Base-by-base conservation (phyloP, 2,329 filamentous ascomycete genomes). In the Alternaria viburni region DNA sequence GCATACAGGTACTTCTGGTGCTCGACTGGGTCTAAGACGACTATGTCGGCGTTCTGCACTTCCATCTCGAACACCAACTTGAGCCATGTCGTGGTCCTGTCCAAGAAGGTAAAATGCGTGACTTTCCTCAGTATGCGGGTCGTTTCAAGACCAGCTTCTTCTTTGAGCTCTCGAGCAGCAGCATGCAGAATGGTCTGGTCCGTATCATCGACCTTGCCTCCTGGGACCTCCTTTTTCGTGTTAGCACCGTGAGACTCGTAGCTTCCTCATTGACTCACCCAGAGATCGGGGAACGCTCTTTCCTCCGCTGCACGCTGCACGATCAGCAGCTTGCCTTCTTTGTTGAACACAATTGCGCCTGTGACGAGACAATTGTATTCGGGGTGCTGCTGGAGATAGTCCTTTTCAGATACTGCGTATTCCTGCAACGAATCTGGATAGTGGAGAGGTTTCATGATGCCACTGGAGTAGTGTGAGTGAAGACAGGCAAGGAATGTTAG, bases 111-210 rank as follows among this genome's bases (percentile, higher is more conserved):
- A 47, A 74, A 73, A 71, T 81, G 80, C 15, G 72, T 74, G 8
- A 85, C 81, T 55, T 83, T 75, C 25, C 81, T 79, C 3, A 81
- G 71, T 36, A 87, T 75, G 11, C 72, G 73, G 21, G 73, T 81
- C 3, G 85, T 82, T 46, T 75, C 76, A 21, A 87, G 73, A 0
- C 85, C 85, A 0, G 83, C 83, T 68, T 87, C 86, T 70, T 88
- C 86, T 45, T 81, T 79, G 11, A 86, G 73, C 66, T 87, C 85
- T 8, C 85, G 80, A 10, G 79, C 85, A 3, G 83, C 82, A 1
- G 81, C 82, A 54, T 85, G 81, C 1, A 87, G 72, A 32, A 88
- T 76, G 0, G 82, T 85, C 13, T 76, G 69, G 61, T 87, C 85
- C 0, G 73, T 74, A 11, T 75, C 69, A 41, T 87, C 85, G 26